Percentiles rank a stretch among this genome's conserved stretches.
Conservation (phyloP, 345 rosid species). For the Chamaenerion angustifolium region DNA sequence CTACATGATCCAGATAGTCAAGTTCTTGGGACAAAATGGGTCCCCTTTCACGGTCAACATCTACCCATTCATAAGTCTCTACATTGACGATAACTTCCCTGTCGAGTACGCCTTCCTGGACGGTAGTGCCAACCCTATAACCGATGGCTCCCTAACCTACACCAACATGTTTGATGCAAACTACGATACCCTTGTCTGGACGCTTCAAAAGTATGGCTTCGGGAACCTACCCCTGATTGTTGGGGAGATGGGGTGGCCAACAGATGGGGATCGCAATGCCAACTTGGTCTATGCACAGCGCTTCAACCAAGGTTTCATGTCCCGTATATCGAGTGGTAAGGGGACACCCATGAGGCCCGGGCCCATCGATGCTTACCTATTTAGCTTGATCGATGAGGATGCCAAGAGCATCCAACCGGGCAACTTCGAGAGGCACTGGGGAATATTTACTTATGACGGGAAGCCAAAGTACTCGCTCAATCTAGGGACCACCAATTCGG, state of each 20-base stretch:
- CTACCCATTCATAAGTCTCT: constrained; percentile 89
- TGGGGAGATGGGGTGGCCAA: constrained; percentile 97
- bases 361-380: constrained; percentile 61
- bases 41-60: constrained; percentile 80
- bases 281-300: constrained; percentile 55
- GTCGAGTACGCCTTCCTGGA: constrained; percentile 85
- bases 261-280: constrained; percentile 73
- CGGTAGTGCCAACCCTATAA: constrained; percentile 44
- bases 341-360: constrained; percentile 82
- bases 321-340: constrained; percentile 54
- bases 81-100: constrained; percentile 59
- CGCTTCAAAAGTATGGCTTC: constrained; percentile 75
- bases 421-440: constrained; percentile 90
- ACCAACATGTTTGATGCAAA: constrained; percentile 85
- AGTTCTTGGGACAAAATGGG: constrained; percentile 51
- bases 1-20: constrained; percentile 59
- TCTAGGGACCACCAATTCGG: constrained; percentile 75
- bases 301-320: constrained; percentile 83
- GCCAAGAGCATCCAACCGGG: constrained; percentile 72
- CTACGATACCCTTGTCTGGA: constrained; percentile 71
- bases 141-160: constrained; percentile 53
- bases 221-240: constrained; percentile 58
- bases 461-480: constrained; percentile 52
- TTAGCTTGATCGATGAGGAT: constrained; percentile 81
- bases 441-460: constrained; percentile 67